These are phyloP conservation scores for Sporothrix schenckii DNA, from an alignment of 2,329 filamentous ascomycete genomes.

Conservation along the genomic window DNA sequence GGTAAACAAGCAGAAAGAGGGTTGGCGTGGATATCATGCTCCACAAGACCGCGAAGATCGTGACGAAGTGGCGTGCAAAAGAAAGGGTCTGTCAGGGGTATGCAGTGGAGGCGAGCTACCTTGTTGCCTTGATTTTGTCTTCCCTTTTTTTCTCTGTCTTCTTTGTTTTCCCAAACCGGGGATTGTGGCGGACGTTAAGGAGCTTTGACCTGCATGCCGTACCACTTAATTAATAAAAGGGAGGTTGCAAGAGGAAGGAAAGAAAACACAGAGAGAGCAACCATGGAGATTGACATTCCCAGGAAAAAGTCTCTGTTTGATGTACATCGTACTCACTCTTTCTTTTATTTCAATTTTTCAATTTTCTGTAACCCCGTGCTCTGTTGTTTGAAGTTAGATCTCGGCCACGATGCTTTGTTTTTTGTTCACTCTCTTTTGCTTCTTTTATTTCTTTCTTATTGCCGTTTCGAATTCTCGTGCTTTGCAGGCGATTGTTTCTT, in stretches of 20 bases:
- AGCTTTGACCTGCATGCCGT: constrained; percentile 14
- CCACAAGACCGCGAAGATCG: constrained; percentile 26
- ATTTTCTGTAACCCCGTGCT: not conserved
- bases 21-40: constrained; percentile 13
- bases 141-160: not conserved
- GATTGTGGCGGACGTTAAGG: not conserved
- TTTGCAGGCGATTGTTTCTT: not conserved
- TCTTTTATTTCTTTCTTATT: not conserved
- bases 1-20: constrained; percentile 10
- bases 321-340: not conserved
- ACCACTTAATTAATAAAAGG: constrained; percentile 14
- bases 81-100: constrained; percentile 21
- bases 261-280: not conserved
- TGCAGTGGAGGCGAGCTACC: constrained; percentile 2
- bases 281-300: not conserved
- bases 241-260: not conserved
- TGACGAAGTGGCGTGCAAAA: constrained; percentile 20
- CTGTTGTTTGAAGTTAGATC: constrained; percentile 18
- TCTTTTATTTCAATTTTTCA: not conserved
- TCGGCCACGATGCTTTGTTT: not conserved
- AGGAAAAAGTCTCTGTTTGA: not conserved
- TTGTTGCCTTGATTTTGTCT: not conserved
- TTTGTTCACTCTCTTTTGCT: not conserved
- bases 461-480: not conserved
- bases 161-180: constrained; percentile 7